Evolutionary conservation across 176 grass and related monocot species (phyloP).

Genomic region (Phoenix roebelenii): DNA sequence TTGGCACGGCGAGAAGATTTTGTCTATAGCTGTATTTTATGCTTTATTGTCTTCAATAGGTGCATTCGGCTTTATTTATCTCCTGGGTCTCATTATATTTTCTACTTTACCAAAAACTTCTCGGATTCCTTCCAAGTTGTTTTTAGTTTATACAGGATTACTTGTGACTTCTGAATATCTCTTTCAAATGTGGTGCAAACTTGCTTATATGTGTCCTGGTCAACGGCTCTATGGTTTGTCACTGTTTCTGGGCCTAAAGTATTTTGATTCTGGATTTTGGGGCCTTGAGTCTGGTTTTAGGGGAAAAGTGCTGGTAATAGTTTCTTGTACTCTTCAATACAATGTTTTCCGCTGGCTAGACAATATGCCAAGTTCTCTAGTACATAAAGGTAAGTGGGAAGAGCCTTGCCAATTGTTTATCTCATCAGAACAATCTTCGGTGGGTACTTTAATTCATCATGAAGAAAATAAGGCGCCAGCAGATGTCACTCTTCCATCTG

Average conservation of each 20-base stretch:
- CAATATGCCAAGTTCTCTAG: conserved; percentile 55
- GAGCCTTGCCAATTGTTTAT: conserved; percentile 90
- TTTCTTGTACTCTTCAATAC: conserved; percentile 87
- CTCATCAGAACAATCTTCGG: conserved; percentile 35
- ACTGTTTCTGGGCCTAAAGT: conserved; percentile 66
- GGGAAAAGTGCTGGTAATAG: conserved; percentile 81
- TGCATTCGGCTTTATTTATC: conserved; percentile 74
- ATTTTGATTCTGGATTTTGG: conserved; percentile 92
- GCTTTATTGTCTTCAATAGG: conserved; percentile 84
- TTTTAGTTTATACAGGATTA: conserved; percentile 81
- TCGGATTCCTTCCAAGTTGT: conserved; percentile 80
- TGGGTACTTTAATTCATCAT: conserved; percentile 14
- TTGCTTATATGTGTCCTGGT: conserved; percentile 83
- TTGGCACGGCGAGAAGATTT: conserved; percentile 92
- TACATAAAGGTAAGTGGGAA: conserved; percentile 82
- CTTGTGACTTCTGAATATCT: conserved; percentile 77
- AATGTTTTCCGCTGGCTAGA: conserved; percentile 95
- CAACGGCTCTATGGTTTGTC: conserved; percentile 53
- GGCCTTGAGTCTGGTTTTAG: conserved; percentile 70
- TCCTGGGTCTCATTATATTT: conserved; percentile 70
- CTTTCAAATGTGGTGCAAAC: conserved; percentile 90
- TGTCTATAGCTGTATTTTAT: conserved; percentile 74
- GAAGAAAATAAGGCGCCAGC: conserved; percentile 38
- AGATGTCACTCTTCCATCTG: conserved; percentile 43
- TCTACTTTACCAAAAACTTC: conserved; percentile 83